Conservation (phyloP, 139 green algal genomes). For the Picochlorum sp. region DNA sequence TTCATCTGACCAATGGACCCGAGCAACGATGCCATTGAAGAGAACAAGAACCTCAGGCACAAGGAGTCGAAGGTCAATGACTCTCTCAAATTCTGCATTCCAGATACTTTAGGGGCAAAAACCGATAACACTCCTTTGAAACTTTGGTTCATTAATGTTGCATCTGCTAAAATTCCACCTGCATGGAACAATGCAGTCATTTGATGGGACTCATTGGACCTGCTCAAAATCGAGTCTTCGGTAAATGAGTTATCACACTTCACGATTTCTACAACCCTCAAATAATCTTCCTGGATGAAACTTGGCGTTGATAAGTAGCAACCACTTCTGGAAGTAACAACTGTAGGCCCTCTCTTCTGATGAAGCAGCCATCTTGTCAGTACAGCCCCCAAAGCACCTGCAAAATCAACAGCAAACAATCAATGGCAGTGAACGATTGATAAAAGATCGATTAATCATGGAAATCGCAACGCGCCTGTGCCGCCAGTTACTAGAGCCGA, state of each 20-base stretch:
- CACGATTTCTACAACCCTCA: slow-evolving; percentile 3
- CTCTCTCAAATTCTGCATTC: background rate
- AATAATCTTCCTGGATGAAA: background rate
- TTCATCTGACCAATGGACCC: slow-evolving; percentile 53
- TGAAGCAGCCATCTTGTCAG: slow-evolving; percentile 18
- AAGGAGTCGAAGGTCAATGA: slow-evolving; percentile 3
- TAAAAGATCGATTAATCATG: too few relatives aligned
- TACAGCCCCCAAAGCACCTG: too few relatives aligned
- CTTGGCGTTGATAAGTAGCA: background rate
- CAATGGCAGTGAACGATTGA: too few relatives aligned
- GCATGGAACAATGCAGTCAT: slow-evolving; percentile 35
- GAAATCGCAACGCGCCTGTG: slow-evolving; percentile 9
- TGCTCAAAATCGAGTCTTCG: background rate
- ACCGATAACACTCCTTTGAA: slow-evolving; percentile 11
- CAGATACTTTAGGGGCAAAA: slow-evolving; percentile 40
- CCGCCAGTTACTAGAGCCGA: slow-evolving; percentile 1
- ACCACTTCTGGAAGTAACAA: slow-evolving; percentile 10
- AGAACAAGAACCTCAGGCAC: slow-evolving; percentile 30
- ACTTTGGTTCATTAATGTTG: slow-evolving; percentile 40
- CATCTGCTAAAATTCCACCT: slow-evolving; percentile 57
- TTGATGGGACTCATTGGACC: background rate
- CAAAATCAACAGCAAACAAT: too few relatives aligned
- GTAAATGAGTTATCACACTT: slow-evolving; percentile 13
- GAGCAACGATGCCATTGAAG: slow-evolving; percentile 49
- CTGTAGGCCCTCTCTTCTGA: slow-evolving; percentile 7